Evolutionary conservation across 2,329 filamentous ascomycete species (phyloP).

Genomic region (Calonectria crousiana): DNA sequence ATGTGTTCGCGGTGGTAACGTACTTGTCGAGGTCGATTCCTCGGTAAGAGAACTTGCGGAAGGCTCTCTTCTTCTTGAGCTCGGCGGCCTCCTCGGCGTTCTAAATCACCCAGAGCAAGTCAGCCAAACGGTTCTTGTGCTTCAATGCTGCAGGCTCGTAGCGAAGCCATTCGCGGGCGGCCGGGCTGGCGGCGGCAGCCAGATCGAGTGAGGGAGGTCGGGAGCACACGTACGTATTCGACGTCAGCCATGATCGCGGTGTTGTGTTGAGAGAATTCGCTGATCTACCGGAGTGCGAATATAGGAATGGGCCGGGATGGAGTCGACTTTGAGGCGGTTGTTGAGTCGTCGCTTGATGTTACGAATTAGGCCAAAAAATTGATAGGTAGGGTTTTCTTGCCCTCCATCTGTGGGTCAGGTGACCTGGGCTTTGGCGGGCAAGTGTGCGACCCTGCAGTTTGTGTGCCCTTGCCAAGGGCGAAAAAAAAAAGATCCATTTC

Average conservation of each 20-base stretch:
- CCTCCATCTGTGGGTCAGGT: constrained; percentile 52
- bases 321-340: constrained; percentile 48
- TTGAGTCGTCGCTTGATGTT: constrained; percentile 42
- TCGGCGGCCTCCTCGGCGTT: constrained; percentile 98
- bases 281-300: constrained; percentile 59
- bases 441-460: background rate
- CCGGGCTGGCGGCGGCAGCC: constrained; percentile 27
- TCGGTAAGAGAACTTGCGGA: constrained; percentile 99
- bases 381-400: constrained; percentile 56
- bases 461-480: background rate
- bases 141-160: background rate
- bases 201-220: constrained; percentile 40
- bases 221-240: constrained; percentile 79
- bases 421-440: constrained; percentile 30
- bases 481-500: background rate
- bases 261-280: constrained; percentile 58
- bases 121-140: constrained; percentile 37
- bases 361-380: constrained; percentile 50
- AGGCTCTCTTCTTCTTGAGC: constrained; percentile 99
- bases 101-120: constrained; percentile 60
- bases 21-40: constrained; percentile 99
- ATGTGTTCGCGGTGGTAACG: constrained; percentile 54
- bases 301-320: constrained; percentile 52
- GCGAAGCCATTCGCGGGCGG: background rate
- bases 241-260: constrained; percentile 82